Percentiles rank a stretch among this genome's conserved stretches.
These are phyloP conservation scores for Teratosphaeria viscida DNA, from an alignment of 2,329 filamentous ascomycete genomes.

Conservation along the genomic window DNA sequence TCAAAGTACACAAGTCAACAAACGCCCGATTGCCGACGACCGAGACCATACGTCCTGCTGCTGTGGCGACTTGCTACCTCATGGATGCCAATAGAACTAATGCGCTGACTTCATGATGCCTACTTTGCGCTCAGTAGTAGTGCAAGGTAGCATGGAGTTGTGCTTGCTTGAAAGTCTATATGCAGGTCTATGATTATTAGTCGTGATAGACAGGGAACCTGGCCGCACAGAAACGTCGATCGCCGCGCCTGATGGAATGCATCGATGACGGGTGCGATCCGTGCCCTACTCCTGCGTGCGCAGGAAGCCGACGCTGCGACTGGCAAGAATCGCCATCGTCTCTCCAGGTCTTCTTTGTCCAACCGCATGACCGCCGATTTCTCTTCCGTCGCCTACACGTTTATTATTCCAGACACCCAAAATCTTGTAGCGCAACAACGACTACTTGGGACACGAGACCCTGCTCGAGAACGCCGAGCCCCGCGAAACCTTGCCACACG, in stretches of 20 bases:
- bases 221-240: neutral
- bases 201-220: neutral
- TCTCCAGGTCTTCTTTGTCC: neutral
- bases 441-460: neutral
- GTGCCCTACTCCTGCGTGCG: neutral
- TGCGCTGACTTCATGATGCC: neutral
- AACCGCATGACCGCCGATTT: neutral
- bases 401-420: neutral
- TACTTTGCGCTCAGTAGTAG: neutral
- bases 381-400: neutral
- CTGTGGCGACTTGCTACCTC: neutral
- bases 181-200: neutral
- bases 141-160: neutral
- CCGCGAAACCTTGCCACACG: neutral
- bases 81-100: neutral
- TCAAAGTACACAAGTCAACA: neutral
- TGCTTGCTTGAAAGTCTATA: neutral
- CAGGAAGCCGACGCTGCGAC: neutral
- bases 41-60: neutral
- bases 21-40: neutral
- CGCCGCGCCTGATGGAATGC: neutral
- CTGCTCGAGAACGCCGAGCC: neutral
- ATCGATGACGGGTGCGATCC: neutral
- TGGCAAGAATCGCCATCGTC: neutral
- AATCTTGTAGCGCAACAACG: neutral